phyloP scores from a whole-genome alignment of 2,329 filamentous ascomycete genomes.

The Alternaria sp. region DNA sequence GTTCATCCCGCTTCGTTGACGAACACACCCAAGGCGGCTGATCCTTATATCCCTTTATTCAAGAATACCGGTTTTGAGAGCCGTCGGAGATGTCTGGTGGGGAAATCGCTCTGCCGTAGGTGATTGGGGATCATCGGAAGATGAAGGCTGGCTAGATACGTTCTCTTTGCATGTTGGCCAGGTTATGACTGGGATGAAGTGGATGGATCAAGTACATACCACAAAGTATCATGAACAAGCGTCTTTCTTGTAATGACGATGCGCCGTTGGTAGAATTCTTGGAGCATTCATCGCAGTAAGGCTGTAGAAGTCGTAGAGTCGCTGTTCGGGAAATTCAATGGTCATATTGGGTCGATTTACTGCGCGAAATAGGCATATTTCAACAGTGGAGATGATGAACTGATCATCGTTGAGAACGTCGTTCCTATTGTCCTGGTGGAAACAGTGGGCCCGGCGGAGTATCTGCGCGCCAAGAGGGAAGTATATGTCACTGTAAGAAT shows the following conservation, averaged over 20 bases:
- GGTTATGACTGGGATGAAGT: background rate
- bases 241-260: slow-evolving; percentile 1
- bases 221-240: slow-evolving; percentile 11
- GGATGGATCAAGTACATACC: background rate
- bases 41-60: background rate
- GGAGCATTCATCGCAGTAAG: slow-evolving; percentile 8
- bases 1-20: slow-evolving; percentile 19
- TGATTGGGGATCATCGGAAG: slow-evolving; percentile 19
- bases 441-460: background rate
- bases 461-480: background rate
- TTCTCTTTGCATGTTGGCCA: slow-evolving; percentile 11
- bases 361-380: background rate
- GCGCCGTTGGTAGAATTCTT: background rate
- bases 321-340: slow-evolving; percentile 1
- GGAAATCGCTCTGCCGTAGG: slow-evolving; percentile 17
- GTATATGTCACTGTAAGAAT: background rate
- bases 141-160: slow-evolving; percentile 15
- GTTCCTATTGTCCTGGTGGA: background rate
- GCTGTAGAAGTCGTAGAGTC: slow-evolving; percentile 1
- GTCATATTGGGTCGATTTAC: background rate
- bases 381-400: background rate
- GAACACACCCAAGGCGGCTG: slow-evolving; percentile 14
- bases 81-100: slow-evolving; percentile 14
- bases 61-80: slow-evolving; percentile 13
- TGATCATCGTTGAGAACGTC: background rate